Base-by-base conservation (phyloP, 805 yeast species). In the Lachancea kluyveri region DNA sequence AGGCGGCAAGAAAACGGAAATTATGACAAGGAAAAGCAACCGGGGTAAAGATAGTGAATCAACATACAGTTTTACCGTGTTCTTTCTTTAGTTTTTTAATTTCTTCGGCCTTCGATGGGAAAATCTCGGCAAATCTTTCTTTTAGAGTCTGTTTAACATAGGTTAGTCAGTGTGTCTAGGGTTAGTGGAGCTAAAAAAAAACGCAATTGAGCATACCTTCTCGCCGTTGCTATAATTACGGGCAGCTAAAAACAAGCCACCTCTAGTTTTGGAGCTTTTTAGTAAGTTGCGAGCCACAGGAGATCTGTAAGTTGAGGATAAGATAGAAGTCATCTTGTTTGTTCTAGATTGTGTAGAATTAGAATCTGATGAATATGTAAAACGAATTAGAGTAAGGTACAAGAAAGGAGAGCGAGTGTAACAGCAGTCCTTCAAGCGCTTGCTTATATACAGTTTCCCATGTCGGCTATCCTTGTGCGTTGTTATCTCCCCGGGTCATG, bases 71-170 rank as follows among this genome's bases (percentile, higher is more conserved):
- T 37, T 78, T 72, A 52, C 97, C 98, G 64, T 90, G 74, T 55
- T 87, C 94, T 62, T 84, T 72, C 67, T 90, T 87, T 63, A 90
- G 78, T 52, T 78, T 59, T 48, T 66, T 59, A 65, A 92, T 80
- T 69, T 87, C 85, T 63, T 86, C 96, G 50, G 82, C 82, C 70
- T 84, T 84, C 54, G 74, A 87, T 46, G 97, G 97, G 60, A 88
- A 75, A 46, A 85, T 70, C 58, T 85, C 94, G 36, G 87, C 94
- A 59, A 92, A 88, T 60, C 94, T 79, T 66, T 92, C 95, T 67
- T 92, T 92, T 53, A 92, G 73, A 44, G 96, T 79, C 71, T n/a
- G n/a, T n/a, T n/a, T n/a, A n/a, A n/a, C n/a, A n/a, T n/a, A n/a
- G n/a, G 74, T 57, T 34, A 55, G 60, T 6, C 45, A 20, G 19